Evolutionary conservation across 2,329 filamentous ascomycete genomes (phyloP), one percentile per base, ranked within the genome.

Genomic region (Exophiala xenobiotica): DNA sequence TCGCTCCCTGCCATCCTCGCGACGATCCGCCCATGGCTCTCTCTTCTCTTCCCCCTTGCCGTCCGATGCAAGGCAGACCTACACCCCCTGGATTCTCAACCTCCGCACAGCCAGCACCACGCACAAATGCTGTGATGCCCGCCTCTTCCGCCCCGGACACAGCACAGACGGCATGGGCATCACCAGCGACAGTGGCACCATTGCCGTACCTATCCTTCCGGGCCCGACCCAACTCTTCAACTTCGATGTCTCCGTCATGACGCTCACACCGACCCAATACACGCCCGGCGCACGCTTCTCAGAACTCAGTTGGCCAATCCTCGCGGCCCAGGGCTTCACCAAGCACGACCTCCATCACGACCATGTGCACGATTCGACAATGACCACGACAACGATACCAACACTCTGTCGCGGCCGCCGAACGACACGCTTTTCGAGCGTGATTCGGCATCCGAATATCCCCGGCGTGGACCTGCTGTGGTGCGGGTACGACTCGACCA

Each of bases 161-260:
- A 6, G 19, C 26, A 6, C 16, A 19, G 12, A n/a, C 14, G 8
- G 16, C n/a, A n/a, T n/a, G n/a, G n/a, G n/a, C n/a, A n/a, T n/a
- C n/a, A n/a, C n/a, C n/a, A n/a, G 23, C 8, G 14, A 12, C 23
- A 18, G 2, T 18, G 52, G 49, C 29, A 56, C 49, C 3, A 49
- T 56, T 9, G 53, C 52, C 22, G 37, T 56, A 1, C 53, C 53
- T 18, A 47, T 56, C 26, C 29, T 44, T 8, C 53, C 53, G 6
- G 46, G 46, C 5, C 42, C 42, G 6, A 31, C 19, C 14, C 48
- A 43, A 6, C 31, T 23, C 2, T 41, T 23, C n/a, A 23, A 19
- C 22, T 42, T 53, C 37, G 49, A 47, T 18, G 42, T 53, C 16
- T 46, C 31, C 12, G 50, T 56, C 41, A 56, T 56, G 53, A 56